phyloP scores from a whole-genome alignment of 78 protist genomes.

The Speleostelium caveatum region DNA sequence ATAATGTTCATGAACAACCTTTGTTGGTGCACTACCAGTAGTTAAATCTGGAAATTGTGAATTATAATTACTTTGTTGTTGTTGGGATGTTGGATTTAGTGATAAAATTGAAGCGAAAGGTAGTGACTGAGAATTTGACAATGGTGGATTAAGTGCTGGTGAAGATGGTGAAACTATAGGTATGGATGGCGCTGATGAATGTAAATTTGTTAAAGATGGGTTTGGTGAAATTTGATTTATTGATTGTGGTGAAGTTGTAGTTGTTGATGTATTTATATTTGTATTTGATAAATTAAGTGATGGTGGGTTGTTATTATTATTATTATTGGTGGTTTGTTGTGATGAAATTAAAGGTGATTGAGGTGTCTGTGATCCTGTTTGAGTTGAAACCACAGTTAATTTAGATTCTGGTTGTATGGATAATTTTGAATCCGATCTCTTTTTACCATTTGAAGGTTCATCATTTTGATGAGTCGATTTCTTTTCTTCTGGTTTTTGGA shows the following conservation, averaged over 20 bases:
- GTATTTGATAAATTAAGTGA: background rate
- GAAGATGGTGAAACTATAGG: background rate
- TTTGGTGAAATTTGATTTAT: slow-evolving; percentile 9
- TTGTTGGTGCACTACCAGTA: background rate
- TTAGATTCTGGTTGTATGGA: slow-evolving; percentile 26
- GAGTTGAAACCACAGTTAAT: background rate
- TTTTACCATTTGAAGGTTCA: no score
- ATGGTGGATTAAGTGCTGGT: background rate
- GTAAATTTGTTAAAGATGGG: slow-evolving; percentile 12
- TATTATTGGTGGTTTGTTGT: background rate
- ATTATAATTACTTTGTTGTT: background rate
- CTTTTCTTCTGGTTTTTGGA: slow-evolving; percentile 7
- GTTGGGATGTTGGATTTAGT: background rate
- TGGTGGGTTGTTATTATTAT: background rate
- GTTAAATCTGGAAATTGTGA: background rate
- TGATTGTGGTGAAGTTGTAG: background rate
- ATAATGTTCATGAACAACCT: slow-evolving; percentile 14
- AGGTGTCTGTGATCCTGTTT: background rate
- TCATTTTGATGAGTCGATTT: background rate
- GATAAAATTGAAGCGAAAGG: no score
- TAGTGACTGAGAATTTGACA: background rate
- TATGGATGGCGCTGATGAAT: background rate
- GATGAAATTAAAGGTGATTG: background rate
- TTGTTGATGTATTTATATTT: background rate
- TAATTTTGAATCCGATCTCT: slow-evolving; percentile 26